Conservation (phyloP, 805 yeast genomes). For the Hyphopichia homilentoma region DNA sequence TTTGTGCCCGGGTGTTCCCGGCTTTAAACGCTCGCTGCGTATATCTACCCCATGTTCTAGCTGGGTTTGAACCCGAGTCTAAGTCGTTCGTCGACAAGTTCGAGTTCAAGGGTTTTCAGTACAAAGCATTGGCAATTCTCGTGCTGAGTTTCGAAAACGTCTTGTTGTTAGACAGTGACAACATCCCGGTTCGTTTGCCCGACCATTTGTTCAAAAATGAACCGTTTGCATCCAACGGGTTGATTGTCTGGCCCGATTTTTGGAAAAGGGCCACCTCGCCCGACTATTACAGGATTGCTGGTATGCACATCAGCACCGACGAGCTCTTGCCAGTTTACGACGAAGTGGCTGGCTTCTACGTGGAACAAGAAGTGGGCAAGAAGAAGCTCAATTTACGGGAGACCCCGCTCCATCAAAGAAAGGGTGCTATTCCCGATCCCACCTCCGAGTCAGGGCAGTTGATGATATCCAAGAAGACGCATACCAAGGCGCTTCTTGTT, state of each 20-base stretch:
- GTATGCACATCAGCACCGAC: constrained; percentile 30
- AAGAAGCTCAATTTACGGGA: constrained; percentile 6
- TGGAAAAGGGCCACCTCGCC: constrained; percentile 87
- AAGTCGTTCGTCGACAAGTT: constrained; percentile 26
- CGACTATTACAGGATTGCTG: constrained; percentile 64
- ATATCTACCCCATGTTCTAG: constrained; percentile 29
- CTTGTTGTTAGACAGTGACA: constrained; percentile 71
- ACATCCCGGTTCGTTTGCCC: constrained; percentile 64
- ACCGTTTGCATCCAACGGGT: constrained; percentile 51
- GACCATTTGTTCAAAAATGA: constrained; percentile 54
- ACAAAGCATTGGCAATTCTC: constrained; percentile 39
- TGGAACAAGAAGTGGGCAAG: background rate
- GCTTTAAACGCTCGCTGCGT: constrained; percentile 37
- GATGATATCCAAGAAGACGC: constrained; percentile 37
- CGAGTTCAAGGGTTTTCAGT: constrained; percentile 40
- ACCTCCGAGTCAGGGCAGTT: constrained; percentile 40
- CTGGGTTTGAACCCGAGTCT: constrained; percentile 11
- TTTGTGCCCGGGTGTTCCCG: constrained; percentile 40
- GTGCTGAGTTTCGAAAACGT: constrained; percentile 61
- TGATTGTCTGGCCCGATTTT: constrained; percentile 81
- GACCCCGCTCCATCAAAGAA: constrained; percentile 27
- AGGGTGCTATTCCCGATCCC: constrained; percentile 30
- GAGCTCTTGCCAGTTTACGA: constrained; percentile 30
- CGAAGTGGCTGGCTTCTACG: constrained; percentile 24
- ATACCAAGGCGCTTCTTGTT: constrained; percentile 31